A percentile compares a stretch with the other conserved stretches of the same genome.
Evolutionary conservation across 495 filamentous ascomycete species (phyloP).

Genomic region (Articulospora tetracladia): DNA sequence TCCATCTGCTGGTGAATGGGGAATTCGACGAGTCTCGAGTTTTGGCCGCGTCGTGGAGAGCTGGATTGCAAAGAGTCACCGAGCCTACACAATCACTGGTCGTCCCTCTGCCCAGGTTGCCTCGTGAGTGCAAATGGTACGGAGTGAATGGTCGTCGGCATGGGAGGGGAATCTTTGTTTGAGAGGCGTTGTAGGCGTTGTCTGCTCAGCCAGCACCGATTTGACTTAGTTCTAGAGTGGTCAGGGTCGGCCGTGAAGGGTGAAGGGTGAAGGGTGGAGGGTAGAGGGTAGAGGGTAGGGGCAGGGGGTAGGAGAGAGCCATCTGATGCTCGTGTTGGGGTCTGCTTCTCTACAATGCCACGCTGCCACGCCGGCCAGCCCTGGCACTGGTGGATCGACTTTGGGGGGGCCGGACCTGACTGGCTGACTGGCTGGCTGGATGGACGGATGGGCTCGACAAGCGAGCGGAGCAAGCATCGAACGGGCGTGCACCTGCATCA

Average conservation of each 20-base stretch:
- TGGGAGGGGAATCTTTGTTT: constrained; percentile 11
- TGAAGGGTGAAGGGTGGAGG: no score
- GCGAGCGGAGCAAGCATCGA: no score
- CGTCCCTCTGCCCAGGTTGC: neutral
- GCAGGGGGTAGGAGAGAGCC: no score
- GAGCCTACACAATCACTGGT: neutral
- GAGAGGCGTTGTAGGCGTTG: constrained; percentile 1
- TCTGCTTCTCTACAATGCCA: no score
- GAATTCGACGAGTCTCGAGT: neutral
- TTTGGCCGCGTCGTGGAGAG: neutral
- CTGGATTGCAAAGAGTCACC: neutral
- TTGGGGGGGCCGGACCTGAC: no score
- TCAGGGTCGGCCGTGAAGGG: neutral
- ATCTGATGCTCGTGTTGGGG: no score
- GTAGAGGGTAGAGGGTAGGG: no score
- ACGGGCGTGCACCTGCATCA: no score
- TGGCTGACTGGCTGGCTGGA: no score
- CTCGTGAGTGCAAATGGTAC: neutral
- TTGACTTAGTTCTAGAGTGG: neutral
- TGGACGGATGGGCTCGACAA: no score
- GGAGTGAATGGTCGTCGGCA: constrained; percentile 4
- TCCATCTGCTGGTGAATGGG: constrained; percentile 9
- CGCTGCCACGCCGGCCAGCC: no score
- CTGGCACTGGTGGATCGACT: no score
- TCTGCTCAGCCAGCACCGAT: constrained; percentile 1